A percentile compares a stretch with the other conserved stretches of the same genome.
phyloP scores from a whole-genome alignment of 495 filamentous ascomycete genomes.

The Penicillium alfredii region DNA sequence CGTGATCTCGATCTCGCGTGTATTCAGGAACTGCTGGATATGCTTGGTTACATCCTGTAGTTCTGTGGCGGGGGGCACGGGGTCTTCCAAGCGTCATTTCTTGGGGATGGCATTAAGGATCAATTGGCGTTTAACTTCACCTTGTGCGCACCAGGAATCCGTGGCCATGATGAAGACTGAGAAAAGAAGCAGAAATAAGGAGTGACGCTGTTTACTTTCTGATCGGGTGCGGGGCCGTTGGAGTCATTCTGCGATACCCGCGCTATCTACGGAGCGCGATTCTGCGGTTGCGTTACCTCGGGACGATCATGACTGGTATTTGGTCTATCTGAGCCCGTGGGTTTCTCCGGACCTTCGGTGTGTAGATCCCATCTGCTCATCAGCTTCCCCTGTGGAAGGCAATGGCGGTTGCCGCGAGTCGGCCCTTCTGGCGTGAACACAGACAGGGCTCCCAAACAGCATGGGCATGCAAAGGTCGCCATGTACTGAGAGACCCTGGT shows the following conservation, averaged over 20 bases:
- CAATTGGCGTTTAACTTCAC: conserved; percentile 46
- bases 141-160: conserved; percentile 38
- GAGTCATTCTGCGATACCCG: no score
- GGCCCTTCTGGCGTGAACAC: no score
- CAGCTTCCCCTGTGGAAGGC: no score
- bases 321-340: conserved; percentile 8
- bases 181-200: background rate
- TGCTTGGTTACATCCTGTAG: conserved; percentile 58
- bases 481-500: no score
- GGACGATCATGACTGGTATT: no score
- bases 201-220: no score
- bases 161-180: conserved; percentile 13
- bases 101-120: conserved; percentile 50
- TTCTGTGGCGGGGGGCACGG: conserved; percentile 44
- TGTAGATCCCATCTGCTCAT: background rate
- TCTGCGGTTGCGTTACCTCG: background rate
- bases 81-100: conserved; percentile 48
- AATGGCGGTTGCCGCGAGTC: no score
- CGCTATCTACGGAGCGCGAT: no score
- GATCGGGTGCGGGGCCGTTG: conserved; percentile 14
- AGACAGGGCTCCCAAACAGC: no score
- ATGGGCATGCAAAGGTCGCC: no score
- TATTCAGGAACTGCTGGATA: conserved; percentile 51
- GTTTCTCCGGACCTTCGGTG: conserved; percentile 1
- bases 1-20: conserved; percentile 52